A percentile compares a stretch with the other conserved stretches of the same genome.
Evolutionary conservation across 2,329 filamentous ascomycete genomes (phyloP).

Genomic region (Taxawa tesnikishii): DNA sequence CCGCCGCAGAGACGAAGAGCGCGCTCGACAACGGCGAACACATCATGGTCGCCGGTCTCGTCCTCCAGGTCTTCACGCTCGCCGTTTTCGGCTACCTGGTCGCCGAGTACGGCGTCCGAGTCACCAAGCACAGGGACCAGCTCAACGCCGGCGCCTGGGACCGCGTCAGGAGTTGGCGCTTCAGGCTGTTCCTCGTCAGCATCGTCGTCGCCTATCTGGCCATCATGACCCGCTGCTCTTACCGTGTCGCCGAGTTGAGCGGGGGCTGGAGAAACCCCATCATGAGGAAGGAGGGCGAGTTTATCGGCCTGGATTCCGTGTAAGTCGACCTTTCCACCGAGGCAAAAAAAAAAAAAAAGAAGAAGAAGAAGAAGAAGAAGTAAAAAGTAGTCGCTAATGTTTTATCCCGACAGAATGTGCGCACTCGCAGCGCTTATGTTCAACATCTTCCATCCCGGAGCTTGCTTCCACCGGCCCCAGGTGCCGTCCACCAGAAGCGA

Average conservation of each 20-base stretch:
- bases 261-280: constrained; percentile 10
- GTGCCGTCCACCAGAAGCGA: too few species aligned
- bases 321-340: constrained; percentile 2
- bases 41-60: constrained; percentile 46
- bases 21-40: constrained; percentile 37
- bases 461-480: constrained; percentile 13
- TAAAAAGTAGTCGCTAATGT: background rate
- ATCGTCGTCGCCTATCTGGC: constrained; percentile 13
- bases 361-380: background rate
- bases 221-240: constrained; percentile 17
- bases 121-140: background rate
- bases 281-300: constrained; percentile 10
- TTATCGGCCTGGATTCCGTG: constrained; percentile 11
- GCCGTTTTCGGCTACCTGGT: constrained; percentile 33
- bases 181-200: constrained; percentile 16
- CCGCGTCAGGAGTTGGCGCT: constrained; percentile 7
- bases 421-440: constrained; percentile 15
- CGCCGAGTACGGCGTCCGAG: constrained; percentile 19
- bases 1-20: constrained; percentile 30
- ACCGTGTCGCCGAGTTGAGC: constrained; percentile 16
- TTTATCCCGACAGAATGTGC: constrained; percentile 3
- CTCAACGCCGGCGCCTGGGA: background rate
- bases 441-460: constrained; percentile 20
- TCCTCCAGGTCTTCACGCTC: constrained; percentile 43
- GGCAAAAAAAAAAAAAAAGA: background rate